phyloP scores from a whole-genome alignment of 768 basidiomycete genomes.

The Bullera alba region DNA sequence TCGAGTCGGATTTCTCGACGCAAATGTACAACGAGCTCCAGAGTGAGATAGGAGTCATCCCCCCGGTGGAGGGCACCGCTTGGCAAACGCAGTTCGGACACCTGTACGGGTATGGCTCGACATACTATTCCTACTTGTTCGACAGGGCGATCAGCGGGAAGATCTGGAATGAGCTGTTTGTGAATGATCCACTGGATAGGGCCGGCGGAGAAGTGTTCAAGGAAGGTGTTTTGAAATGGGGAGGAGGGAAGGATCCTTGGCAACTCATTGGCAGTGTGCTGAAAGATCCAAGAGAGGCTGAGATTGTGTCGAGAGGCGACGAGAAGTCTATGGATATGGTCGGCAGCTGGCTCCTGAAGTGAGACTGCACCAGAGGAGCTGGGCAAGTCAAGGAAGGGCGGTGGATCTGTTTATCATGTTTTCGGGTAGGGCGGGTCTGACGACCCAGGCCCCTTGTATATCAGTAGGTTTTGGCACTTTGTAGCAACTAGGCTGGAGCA shows the following conservation, averaged over 20 bases:
- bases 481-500: no score
- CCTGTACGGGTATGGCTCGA: constrained; percentile 91
- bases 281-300: constrained; percentile 51
- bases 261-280: constrained; percentile 73
- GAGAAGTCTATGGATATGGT: constrained; percentile 80
- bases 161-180: constrained; percentile 76
- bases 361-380: no score
- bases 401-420: no score
- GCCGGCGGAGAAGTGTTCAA: constrained; percentile 76
- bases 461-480: no score
- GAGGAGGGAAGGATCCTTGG: constrained; percentile 93
- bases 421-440: no score
- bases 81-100: constrained; percentile 97
- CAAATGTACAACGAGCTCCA: constrained; percentile 55
- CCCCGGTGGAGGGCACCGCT: constrained; percentile 73
- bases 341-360: constrained; percentile 60
- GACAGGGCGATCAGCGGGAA: constrained; percentile 90
- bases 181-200: constrained; percentile 51
- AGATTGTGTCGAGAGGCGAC: constrained; percentile 60
- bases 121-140: constrained; percentile 95
- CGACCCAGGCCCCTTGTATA: no score
- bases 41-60: constrained; percentile 61
- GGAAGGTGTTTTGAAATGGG: constrained; percentile 63
- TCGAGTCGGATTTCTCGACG: constrained; percentile 67
- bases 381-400: no score